Conservation (phyloP, 331 rosid species). For the Rhamnella rubrinervis region DNA sequence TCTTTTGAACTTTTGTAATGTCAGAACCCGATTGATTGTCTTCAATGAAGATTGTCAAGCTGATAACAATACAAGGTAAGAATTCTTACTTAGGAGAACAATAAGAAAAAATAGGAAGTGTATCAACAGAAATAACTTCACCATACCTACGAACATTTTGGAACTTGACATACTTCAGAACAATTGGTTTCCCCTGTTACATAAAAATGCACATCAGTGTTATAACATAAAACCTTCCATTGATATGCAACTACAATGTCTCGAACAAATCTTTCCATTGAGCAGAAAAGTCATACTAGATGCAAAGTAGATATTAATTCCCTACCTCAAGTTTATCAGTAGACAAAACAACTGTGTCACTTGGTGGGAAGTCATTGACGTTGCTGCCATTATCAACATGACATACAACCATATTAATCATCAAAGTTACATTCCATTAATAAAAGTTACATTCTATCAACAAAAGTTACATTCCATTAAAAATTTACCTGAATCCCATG, state of each 20-base stretch:
- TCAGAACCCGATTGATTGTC: constrained; percentile 85
- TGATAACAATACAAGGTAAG: constrained; percentile 38
- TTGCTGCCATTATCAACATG: constrained; percentile 56
- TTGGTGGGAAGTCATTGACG: constrained; percentile 85
- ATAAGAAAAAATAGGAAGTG: constrained; percentile 11
- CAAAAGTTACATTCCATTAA: constrained; percentile 12
- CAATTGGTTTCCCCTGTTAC: constrained; percentile 73
- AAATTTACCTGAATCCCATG: constrained; percentile 92
- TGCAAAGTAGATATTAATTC: constrained; percentile 12
- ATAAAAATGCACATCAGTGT: constrained; percentile 16
- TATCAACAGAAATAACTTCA: constrained; percentile 15
- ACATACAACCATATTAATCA: constrained; percentile 25
- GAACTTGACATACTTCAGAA: constrained; percentile 87
- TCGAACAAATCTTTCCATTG: constrained; percentile 9
- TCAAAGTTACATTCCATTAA: neutral
- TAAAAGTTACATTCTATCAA: neutral
- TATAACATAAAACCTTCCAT: constrained; percentile 8
- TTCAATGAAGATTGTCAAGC: constrained; percentile 93
- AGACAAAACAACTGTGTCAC: constrained; percentile 61
- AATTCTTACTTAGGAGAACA: neutral
- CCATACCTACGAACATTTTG: constrained; percentile 92
- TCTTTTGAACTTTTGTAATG: constrained; percentile 80
- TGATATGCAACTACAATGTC: neutral
- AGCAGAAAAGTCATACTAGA: constrained; percentile 2
- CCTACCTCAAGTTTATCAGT: constrained; percentile 70